These are phyloP conservation scores for Clitocybe nebularis DNA, from an alignment of 1,284 basidiomycete genomes.

Conservation along the genomic window DNA sequence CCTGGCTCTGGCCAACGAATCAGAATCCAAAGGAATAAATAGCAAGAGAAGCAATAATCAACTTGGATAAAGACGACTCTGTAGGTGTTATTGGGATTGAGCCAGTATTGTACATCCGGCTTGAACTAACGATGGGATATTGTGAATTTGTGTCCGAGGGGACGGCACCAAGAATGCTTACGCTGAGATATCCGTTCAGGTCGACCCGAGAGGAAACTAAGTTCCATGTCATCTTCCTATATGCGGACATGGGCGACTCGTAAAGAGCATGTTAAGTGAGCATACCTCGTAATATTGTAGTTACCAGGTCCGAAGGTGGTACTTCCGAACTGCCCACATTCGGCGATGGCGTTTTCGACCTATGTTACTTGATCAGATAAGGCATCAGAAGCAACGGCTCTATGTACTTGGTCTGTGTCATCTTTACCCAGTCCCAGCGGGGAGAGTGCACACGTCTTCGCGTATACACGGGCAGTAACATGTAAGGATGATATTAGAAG, in stretches of 20 bases:
- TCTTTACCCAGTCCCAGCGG: slow-evolving; percentile 28
- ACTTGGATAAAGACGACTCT: slow-evolving; percentile 61
- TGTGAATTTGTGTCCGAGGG: too few species aligned
- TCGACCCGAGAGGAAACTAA: slow-evolving; percentile 49
- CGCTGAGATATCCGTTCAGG: slow-evolving; percentile 52
- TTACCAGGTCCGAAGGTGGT: slow-evolving; percentile 41
- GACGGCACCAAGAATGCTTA: too few species aligned
- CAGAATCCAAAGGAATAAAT: neutral
- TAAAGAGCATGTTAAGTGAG: neutral
- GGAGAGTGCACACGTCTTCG: slow-evolving; percentile 22
- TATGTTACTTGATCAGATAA: slow-evolving; percentile 15
- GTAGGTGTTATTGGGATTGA: slow-evolving; percentile 52
- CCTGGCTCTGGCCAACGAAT: slow-evolving; percentile 42
- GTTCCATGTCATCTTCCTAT: slow-evolving; percentile 60
- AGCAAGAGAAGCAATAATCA: slow-evolving; percentile 4
- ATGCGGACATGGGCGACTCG: neutral
- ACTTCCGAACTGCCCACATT: slow-evolving; percentile 50
- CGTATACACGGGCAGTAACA: neutral
- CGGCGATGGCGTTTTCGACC: slow-evolving; percentile 48
- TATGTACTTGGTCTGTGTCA: slow-evolving; percentile 28
- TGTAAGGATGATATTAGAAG: neutral
- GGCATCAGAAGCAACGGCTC: slow-evolving; percentile 1
- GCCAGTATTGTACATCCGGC: slow-evolving; percentile 59
- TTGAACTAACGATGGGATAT: slow-evolving; percentile 44
- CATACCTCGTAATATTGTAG: slow-evolving; percentile 50